Percentiles rank a stretch among this genome's conserved stretches.
phyloP scores from a whole-genome alignment of 495 filamentous ascomycete genomes.

The Talaromyces liani region DNA sequence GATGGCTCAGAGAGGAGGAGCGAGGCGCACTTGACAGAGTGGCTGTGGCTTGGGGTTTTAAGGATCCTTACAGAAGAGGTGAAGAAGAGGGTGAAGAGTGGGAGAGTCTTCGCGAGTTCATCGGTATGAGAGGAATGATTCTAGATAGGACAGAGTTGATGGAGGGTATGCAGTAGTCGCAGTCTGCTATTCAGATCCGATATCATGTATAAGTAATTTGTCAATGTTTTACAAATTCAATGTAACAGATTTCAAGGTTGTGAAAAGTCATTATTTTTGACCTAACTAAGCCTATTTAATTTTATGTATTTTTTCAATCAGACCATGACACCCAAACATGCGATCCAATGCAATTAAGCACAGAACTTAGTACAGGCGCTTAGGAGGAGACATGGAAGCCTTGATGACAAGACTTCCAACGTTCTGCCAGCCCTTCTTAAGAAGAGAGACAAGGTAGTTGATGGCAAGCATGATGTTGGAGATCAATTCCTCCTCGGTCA shows the following conservation, averaged over 20 bases:
- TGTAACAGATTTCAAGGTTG: background rate
- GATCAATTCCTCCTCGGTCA: slow-evolving; percentile 92
- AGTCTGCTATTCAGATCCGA: background rate
- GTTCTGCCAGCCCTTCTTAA: slow-evolving; percentile 99
- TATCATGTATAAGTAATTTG: background rate
- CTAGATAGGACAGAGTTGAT: slow-evolving; percentile 80
- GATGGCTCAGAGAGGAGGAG: slow-evolving; percentile 94
- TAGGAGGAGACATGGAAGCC: slow-evolving; percentile 97
- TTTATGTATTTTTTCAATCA: background rate
- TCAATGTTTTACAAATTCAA: background rate
- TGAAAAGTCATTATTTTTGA: background rate
- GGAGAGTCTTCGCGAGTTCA: slow-evolving; percentile 74
- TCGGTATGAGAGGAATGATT: slow-evolving; percentile 75
- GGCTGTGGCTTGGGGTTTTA: slow-evolving; percentile 84
- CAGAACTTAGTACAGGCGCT: slow-evolving; percentile 80
- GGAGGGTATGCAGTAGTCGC: slow-evolving; percentile 72
- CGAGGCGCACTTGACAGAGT: slow-evolving; percentile 81
- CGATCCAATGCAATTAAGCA: slow-evolving; percentile 10
- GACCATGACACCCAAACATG: background rate
- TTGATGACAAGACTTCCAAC: slow-evolving; percentile 98
- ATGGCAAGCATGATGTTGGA: slow-evolving; percentile 97
- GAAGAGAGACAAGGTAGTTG: slow-evolving; percentile 96
- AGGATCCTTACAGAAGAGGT: slow-evolving; percentile 66
- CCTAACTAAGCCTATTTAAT: background rate
- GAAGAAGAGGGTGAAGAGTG: slow-evolving; percentile 90